These are phyloP conservation scores for Neofusicoccum sp. DNA, from an alignment of 2,329 filamentous ascomycete genomes.

Conservation along the genomic window DNA sequence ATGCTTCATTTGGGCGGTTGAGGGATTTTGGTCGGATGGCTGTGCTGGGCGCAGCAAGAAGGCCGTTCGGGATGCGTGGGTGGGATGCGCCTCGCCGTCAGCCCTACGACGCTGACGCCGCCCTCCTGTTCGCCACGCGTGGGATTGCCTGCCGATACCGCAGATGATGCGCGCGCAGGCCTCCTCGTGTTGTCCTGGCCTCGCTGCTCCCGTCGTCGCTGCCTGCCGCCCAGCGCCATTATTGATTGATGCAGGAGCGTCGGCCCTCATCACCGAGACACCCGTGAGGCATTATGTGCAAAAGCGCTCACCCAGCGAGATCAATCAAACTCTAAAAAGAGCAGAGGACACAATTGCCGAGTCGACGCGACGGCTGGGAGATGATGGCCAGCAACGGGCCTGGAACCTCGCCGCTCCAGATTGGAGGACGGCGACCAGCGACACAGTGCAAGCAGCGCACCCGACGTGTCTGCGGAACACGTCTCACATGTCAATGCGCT, in stretches of 20 bases:
- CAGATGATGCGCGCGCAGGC: neutral
- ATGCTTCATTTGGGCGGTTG: neutral
- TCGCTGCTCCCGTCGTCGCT: neutral
- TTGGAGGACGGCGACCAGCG: slow-evolving; percentile 1
- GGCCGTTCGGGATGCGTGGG: neutral
- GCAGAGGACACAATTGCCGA: neutral
- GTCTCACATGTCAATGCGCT: neutral
- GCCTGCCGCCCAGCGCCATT: neutral
- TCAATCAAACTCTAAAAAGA: neutral
- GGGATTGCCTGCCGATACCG: neutral
- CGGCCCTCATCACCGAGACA: neutral
- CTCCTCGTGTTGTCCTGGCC: neutral
- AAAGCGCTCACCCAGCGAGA: neutral
- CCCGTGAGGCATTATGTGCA: slow-evolving; percentile 6
- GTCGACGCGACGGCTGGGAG: neutral
- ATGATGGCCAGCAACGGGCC: neutral
- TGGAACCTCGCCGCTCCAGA: slow-evolving; percentile 8
- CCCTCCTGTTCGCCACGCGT: neutral
- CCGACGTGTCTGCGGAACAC: neutral
- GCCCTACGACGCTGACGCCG: neutral
- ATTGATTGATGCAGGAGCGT: neutral
- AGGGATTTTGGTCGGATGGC: slow-evolving; percentile 2
- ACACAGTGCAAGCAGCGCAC: slow-evolving; percentile 3
- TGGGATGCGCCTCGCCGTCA: slow-evolving; percentile 1
- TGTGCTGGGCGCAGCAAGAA: neutral